phyloP scores from a whole-genome alignment of 495 filamentous ascomycete species.

The Parachaetomium inaequale region DNA sequence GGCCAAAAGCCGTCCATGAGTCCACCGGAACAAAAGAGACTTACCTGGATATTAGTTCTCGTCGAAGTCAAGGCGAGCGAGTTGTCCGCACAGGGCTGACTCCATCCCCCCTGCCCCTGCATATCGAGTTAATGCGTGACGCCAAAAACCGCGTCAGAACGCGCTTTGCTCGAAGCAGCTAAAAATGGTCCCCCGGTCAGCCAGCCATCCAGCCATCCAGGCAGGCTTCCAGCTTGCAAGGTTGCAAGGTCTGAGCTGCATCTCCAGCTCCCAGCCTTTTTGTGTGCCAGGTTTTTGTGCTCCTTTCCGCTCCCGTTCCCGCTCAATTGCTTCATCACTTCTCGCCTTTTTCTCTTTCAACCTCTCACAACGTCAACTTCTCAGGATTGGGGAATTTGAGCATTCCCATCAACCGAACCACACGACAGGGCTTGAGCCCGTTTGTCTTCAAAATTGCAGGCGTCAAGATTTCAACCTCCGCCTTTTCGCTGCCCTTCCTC shows the following conservation, averaged over 20 bases:
- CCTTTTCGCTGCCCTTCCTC: not conserved
- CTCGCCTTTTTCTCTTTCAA: not conserved
- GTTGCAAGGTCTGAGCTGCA: slow-evolving; percentile 14
- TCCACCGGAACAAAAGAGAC: not conserved
- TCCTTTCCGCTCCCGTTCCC: slow-evolving; percentile 3
- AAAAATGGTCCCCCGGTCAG: slow-evolving; percentile 13
- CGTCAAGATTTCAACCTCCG: slow-evolving; percentile 1
- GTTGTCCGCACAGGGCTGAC: not conserved
- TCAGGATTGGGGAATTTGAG: not conserved
- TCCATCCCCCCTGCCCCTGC: not conserved
- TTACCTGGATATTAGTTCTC: not conserved
- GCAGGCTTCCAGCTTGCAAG: slow-evolving; percentile 3
- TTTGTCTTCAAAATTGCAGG: slow-evolving; percentile 3
- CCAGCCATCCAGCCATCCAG: slow-evolving; percentile 17
- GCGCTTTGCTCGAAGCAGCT: slow-evolving; percentile 15
- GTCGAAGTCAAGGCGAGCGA: not conserved
- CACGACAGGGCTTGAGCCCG: not conserved
- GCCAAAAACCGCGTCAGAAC: slow-evolving; percentile 29
- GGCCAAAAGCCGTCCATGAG: not conserved
- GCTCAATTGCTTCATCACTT: not conserved
- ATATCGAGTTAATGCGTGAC: slow-evolving; percentile 22
- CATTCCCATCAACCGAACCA: not conserved
- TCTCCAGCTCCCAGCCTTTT: slow-evolving; percentile 5
- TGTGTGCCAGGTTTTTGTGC: not conserved
- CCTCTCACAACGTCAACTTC: not conserved